phyloP scores from a whole-genome alignment of 2,329 filamentous ascomycete species.

The Fusarium sp. region DNA sequence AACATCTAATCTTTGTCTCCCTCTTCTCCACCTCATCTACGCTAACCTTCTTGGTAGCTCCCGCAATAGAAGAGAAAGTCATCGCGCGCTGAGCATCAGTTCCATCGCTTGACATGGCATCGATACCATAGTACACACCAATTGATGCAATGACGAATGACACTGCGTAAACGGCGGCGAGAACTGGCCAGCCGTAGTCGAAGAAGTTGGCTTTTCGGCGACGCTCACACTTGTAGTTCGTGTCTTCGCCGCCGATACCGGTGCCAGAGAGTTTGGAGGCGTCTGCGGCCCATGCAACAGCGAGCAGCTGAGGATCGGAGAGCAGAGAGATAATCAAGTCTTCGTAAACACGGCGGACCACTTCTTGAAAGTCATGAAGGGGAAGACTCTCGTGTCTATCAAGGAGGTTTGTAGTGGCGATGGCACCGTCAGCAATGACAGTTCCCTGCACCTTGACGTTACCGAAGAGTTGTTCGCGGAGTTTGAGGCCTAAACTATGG shows the following conservation, averaged over 20 bases:
- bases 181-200: slow-evolving; percentile 17
- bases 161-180: slow-evolving; percentile 17
- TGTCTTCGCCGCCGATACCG: not conserved
- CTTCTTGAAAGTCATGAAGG: slow-evolving; percentile 3
- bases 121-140: slow-evolving; percentile 28
- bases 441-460: not conserved
- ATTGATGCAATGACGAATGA: slow-evolving; percentile 18
- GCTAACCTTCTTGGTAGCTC: slow-evolving; percentile 28
- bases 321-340: slow-evolving; percentile 33
- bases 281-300: slow-evolving; percentile 35
- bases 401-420: slow-evolving; percentile 24
- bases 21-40: slow-evolving; percentile 16
- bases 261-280: slow-evolving; percentile 21
- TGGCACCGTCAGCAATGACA: not conserved
- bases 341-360: slow-evolving; percentile 19
- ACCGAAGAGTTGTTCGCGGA: slow-evolving; percentile 15
- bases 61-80: slow-evolving; percentile 31
- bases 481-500: slow-evolving; percentile 18
- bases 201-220: slow-evolving; percentile 26
- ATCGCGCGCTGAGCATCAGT: slow-evolving; percentile 24
- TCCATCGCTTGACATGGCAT: slow-evolving; percentile 25
- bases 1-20: slow-evolving; percentile 26
- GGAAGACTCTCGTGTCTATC: slow-evolving; percentile 21
- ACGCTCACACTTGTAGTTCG: slow-evolving; percentile 20
- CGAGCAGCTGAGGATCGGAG: slow-evolving; percentile 33